Base-by-base conservation (phyloP, 441 rosid genomes). In the Bruguiera hainesii region DNA sequence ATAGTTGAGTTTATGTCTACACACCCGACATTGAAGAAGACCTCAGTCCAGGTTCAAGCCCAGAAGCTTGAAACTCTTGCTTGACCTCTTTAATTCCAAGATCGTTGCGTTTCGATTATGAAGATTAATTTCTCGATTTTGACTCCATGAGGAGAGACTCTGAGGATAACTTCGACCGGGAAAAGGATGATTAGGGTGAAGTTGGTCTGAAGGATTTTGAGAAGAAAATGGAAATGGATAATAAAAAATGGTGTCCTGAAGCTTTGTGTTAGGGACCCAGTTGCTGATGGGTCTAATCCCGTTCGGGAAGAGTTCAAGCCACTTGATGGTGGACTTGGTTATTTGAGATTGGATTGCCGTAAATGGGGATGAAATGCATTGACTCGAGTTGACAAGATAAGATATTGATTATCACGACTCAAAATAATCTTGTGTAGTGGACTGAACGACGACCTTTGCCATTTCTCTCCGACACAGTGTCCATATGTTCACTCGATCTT, bases 51-150 rank as follows among this genome's bases (percentile, higher is more conserved):
- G 75, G 68, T 68, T 57, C 85, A 16, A 73, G 81, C 69, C 70
- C 49, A 76, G 63, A 59, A 61, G 19, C 61, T 66, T 67, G 51
- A 68, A 68, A 64, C 77, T 79, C 56, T 56, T 77, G 42, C 51
- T 78, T 65, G 78, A 82, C 55, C 66, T 64, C 62, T 65, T 78
- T 59, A 80, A 84, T 35, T 26, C 77, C 39, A 53, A 61, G 20
- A 49, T 29, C 72, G 29, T 49, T 59, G 80, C 76, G 15, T 11
- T 42, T 13, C 0, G 48, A 23, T 19, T 73, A 79, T 35, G 79
- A 75, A 7, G 93, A 89, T 78, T 73, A 89, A 0, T 82, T 82
- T 72, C 80, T 85, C 18, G 91, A 88, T 74, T 89, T 89, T 59
- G 94, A 88, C 28, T 76, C 85, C 51, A 68, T 83, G 6, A 63